Evolutionary conservation across 2,329 filamentous ascomycete species (phyloP), one percentile per base, ranked within the genome.

Genomic region (Ophiostoma fasciatum): DNA sequence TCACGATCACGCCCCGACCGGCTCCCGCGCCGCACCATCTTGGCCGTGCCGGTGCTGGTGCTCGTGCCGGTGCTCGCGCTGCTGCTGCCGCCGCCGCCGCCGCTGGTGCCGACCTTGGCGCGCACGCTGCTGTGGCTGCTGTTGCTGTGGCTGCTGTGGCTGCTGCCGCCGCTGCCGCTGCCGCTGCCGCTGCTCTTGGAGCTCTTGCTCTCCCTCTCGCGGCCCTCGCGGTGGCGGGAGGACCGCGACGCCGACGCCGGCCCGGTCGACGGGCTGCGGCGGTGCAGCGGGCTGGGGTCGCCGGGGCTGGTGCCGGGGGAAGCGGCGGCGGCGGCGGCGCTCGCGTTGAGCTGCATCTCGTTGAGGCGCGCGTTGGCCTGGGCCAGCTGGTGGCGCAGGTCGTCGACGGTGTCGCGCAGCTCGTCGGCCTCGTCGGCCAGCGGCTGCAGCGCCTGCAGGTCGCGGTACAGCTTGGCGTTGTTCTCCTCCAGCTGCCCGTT

Each of bases 401-500:
- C 36, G 18, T 43, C 35, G 28, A 41, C 35, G 11, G 11, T 33
- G 12, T 42, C 42, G 36, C 31, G 35, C 11, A 45, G 37, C 9
- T 31, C 23, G 37, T 50, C 48, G 29, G 47, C 49, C 31, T 40
- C 33, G 19, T 45, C 42, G 35, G n/a, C n/a, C n/a, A n/a, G n/a
- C n/a, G n/a, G n/a, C n/a, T n/a, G n/a, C n/a, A n/a, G n/a, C n/a
- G n/a, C n/a, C n/a, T n/a, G n/a, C n/a, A n/a, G n/a, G n/a, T n/a
- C n/a, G n/a, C n/a, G n/a, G n/a, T n/a, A n/a, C n/a, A 31, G 15
- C 35, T 49, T 42, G n/a, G 37, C 25, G 6, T 44, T 37, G 18
- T 46, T 46, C 37, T 52, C 45, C 31, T 45, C 35, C 27, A 54
- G 45, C 37, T 47, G 23, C 35, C 51, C 42, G 28, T 46, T 48